These are phyloP conservation scores for Zygnema cylindricum DNA, from an alignment of 139 green algal species.

Conservation along the genomic window DNA sequence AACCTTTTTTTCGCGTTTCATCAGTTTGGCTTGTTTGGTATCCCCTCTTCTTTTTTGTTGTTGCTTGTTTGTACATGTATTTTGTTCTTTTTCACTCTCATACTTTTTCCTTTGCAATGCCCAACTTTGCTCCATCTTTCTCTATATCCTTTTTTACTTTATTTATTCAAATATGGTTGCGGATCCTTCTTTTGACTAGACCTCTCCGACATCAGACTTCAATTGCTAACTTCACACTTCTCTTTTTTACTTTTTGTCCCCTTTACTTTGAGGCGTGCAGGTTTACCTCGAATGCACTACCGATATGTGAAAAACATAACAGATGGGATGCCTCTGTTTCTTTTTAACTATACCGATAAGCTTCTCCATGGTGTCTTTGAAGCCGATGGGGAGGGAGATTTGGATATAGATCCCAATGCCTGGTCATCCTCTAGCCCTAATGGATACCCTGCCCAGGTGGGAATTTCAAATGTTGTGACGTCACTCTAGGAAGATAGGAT, in stretches of 20 bases:
- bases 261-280: constrained; percentile 7
- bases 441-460: constrained; percentile 39
- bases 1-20: background rate
- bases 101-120: background rate
- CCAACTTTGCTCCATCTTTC: background rate
- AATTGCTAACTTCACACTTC: background rate
- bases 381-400: constrained; percentile 51
- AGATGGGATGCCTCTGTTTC: constrained; percentile 69
- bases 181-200: background rate
- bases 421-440: constrained; percentile 16
- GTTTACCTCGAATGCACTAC: constrained; percentile 66
- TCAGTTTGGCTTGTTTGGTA: background rate
- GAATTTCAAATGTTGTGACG: no score
- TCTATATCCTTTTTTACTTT: background rate
- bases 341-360: constrained; percentile 71
- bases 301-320: constrained; percentile 70
- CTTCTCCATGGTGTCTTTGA: constrained; percentile 70
- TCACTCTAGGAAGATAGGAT: no score
- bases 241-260: constrained; percentile 1
- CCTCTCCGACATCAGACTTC: no score
- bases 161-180: no score
- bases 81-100: background rate
- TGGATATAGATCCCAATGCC: constrained; percentile 67
- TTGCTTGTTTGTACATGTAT: background rate
- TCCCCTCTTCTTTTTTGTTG: background rate